These are phyloP conservation scores for Plectosphaerella plurivora DNA, from an alignment of 2,329 filamentous ascomycete genomes.

Conservation along the genomic window DNA sequence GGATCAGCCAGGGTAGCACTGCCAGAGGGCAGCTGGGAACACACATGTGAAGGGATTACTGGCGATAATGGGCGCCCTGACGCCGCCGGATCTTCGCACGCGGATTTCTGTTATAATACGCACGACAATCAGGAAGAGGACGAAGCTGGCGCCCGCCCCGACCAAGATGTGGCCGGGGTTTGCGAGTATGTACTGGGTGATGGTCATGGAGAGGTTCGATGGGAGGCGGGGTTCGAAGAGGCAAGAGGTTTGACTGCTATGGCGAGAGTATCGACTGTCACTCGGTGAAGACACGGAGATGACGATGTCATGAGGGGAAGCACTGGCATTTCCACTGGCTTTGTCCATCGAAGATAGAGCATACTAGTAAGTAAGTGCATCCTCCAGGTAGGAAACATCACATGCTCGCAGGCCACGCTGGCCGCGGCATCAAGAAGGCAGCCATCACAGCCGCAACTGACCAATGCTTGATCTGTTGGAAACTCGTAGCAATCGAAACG, in stretches of 20 bases:
- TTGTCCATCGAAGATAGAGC: background rate
- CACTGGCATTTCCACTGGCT: background rate
- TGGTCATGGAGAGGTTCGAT: background rate
- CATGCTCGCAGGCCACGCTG: background rate
- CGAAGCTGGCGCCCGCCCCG: background rate
- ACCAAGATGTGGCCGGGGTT: background rate
- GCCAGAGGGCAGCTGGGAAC: background rate
- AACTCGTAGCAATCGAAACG: too few relatives aligned
- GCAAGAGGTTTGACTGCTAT: too few relatives aligned
- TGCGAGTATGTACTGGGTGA: background rate
- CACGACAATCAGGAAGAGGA: background rate
- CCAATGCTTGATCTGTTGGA: too few relatives aligned
- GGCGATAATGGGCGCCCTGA: constrained; percentile 10
- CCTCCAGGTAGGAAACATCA: background rate
- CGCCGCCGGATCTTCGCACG: constrained; percentile 4
- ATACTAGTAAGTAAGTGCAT: background rate
- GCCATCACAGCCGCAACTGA: too few relatives aligned
- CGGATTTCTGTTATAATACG: background rate
- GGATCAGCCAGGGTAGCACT: background rate
- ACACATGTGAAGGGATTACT: constrained; percentile 13
- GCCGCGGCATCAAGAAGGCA: background rate
- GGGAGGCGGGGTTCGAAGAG: too few relatives aligned
- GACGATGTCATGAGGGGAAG: background rate
- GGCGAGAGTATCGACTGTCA: background rate
- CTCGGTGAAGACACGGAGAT: too few relatives aligned